Conservation (phyloP, 2,329 filamentous ascomycete species). For the Colletotrichum phormii region DNA sequence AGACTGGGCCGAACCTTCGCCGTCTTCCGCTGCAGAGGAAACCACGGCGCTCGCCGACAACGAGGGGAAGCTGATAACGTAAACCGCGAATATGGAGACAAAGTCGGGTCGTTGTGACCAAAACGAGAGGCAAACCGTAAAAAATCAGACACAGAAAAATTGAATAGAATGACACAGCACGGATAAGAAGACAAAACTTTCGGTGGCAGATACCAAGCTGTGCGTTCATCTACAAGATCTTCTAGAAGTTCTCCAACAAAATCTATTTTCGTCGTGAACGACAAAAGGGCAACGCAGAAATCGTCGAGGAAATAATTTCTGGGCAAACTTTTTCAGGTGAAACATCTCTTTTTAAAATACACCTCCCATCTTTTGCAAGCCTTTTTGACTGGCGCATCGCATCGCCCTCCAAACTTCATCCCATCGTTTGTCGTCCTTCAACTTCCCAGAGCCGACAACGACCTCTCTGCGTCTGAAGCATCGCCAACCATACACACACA, state of each 20-base stretch:
- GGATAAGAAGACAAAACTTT: slow-evolving; percentile 16
- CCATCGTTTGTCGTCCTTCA: background rate
- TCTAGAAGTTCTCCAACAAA: slow-evolving; percentile 21
- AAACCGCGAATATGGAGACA: slow-evolving; percentile 20
- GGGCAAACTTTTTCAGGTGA: slow-evolving; percentile 28
- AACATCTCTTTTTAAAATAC: slow-evolving; percentile 26
- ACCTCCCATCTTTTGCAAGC: background rate
- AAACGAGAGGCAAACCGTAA: slow-evolving; percentile 4
- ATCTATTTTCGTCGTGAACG: slow-evolving; percentile 35
- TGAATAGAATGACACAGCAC: background rate
- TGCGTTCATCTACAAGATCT: slow-evolving; percentile 26
- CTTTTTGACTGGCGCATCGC: background rate
- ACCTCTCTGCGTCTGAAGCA: background rate
- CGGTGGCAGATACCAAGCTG: slow-evolving; percentile 21
- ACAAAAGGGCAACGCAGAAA: slow-evolving; percentile 1
- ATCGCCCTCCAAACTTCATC: background rate
- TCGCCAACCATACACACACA: background rate
- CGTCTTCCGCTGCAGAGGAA: slow-evolving; percentile 14
- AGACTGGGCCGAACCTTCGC: slow-evolving; percentile 13
- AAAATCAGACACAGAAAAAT: background rate
- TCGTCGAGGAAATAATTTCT: background rate
- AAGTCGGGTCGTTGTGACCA: background rate
- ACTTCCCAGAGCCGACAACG: background rate
- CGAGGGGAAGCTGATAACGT: slow-evolving; percentile 19
- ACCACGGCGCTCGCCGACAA: slow-evolving; percentile 27